These are phyloP conservation scores for Cornus suecica DNA, from an alignment of 148 eudicot genomes.

Conservation along the genomic window DNA sequence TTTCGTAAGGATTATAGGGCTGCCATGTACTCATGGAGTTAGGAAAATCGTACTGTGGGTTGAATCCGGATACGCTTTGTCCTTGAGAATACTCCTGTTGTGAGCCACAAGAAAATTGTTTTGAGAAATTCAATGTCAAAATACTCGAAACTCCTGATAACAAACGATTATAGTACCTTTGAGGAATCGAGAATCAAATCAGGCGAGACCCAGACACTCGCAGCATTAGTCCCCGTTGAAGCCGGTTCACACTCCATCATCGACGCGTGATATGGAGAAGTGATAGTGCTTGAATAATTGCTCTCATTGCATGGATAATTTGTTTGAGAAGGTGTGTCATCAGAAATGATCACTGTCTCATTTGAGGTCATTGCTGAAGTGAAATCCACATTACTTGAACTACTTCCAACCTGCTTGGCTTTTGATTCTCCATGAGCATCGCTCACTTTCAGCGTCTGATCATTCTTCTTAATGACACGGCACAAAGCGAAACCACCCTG, in stretches of 20 bases:
- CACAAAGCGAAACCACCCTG: slow-evolving; percentile 77
- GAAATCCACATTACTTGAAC: slow-evolving; percentile 32
- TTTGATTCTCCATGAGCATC: slow-evolving; percentile 39
- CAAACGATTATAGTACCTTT: slow-evolving; percentile 37
- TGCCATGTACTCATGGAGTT: slow-evolving; percentile 41
- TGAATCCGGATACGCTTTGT: slow-evolving; percentile 30
- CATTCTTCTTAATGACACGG: slow-evolving; percentile 64
- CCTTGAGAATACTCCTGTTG: slow-evolving; percentile 57
- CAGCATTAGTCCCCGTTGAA: slow-evolving; percentile 38
- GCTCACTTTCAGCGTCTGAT: slow-evolving; percentile 17
- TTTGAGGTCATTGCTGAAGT: slow-evolving; percentile 23
- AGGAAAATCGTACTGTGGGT: slow-evolving; percentile 38
- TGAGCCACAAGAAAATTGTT: slow-evolving; percentile 5
- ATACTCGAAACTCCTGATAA: background rate
- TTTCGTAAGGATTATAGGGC: slow-evolving; percentile 43
- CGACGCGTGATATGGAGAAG: slow-evolving; percentile 51
- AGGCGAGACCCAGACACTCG: slow-evolving; percentile 58
- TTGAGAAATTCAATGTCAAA: background rate
- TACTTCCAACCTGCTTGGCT: slow-evolving; percentile 33
- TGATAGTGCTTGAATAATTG: slow-evolving; percentile 52
- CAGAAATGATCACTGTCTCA: slow-evolving; percentile 39
- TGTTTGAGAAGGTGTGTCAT: slow-evolving; percentile 29
- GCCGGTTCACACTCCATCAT: slow-evolving; percentile 42
- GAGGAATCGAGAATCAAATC: slow-evolving; percentile 76
- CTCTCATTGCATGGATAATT: slow-evolving; percentile 38